Conservation (phyloP, 441 rosid species). For the Cnidoscolus chayamansa region DNA sequence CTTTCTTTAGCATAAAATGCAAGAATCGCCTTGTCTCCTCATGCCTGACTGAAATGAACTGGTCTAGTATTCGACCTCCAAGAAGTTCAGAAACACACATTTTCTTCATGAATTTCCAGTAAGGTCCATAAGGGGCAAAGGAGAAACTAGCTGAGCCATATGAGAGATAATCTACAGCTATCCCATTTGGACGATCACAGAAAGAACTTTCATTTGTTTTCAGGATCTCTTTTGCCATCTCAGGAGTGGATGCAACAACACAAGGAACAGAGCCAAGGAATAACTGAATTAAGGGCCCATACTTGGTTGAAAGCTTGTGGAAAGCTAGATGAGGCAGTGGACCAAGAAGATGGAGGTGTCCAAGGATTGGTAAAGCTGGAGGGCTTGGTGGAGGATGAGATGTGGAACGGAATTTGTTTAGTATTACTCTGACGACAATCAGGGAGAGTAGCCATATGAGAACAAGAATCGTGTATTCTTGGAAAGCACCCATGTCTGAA, state of each 20-base stretch:
- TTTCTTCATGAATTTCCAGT: constrained; percentile 62
- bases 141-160: constrained; percentile 45
- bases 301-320: constrained; percentile 45
- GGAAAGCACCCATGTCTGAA: constrained; percentile 33
- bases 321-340: constrained; percentile 58
- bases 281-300: constrained; percentile 50
- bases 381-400: constrained; percentile 48
- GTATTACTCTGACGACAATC: constrained; percentile 27
- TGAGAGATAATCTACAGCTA: constrained; percentile 39
- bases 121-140: constrained; percentile 47
- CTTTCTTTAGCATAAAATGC: constrained; percentile 25
- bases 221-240: constrained; percentile 48
- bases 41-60: constrained; percentile 31
- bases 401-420: constrained; percentile 21
- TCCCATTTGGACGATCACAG: constrained; percentile 29
- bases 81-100: constrained; percentile 45
- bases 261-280: constrained; percentile 53
- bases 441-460: constrained; percentile 35
- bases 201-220: constrained; percentile 47
- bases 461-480: constrained; percentile 26
- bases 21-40: constrained; percentile 33
- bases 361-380: constrained; percentile 47
- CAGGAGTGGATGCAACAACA: constrained; percentile 49
- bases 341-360: constrained; percentile 58
- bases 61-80: constrained; percentile 33